Base-by-base conservation (phyloP, 768 basidiomycete genomes). In the Mycena rosella region DNA sequence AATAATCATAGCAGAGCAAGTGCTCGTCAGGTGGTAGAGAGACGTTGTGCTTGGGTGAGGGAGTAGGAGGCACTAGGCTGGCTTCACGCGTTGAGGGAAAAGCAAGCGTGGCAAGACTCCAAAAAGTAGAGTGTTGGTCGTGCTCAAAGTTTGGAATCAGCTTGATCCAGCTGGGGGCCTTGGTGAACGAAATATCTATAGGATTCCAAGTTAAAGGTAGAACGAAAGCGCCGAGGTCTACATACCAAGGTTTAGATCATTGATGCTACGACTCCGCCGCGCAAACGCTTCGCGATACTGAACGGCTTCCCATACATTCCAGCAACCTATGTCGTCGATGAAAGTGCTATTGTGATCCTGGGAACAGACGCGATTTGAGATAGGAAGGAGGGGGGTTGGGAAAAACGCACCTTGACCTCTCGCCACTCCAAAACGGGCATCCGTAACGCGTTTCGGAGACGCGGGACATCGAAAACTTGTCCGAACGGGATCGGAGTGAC, bases 381-480 rank as follows among this genome's bases (percentile, higher is more conserved):
- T 60, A 49, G 20, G 17, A 8, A 54, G 14, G 5, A n/a, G 20
- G 30, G 38, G n/a, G 15, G 22, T 1, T 6, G 5, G 51, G 45
- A 45, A 15, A 29, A 44, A 24, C 64, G 14, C 15, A 71, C 70
- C 63, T 91, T 91, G 51, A 91, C 83, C 65, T 91, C 84, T 48
- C 84, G 80, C 89, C 89, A 91, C 76, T 91, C 89, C 6, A 91
- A 73, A 15, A 91, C 73, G 0, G 89, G 85, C 44, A 72, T 78
- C 22, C 81, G 79, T 26, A 90, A 73, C 15, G 74, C 73, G 56
- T 80, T 75, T 32, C 83, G 78, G 7, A 90, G 81, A 13, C 86
- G 81, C 1, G 85, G 83, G 49, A 90, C 76, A 71, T 91, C 88
- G 69, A 90, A 90, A 1, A 91, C 84, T 30, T 88, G 83, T 24